Evolutionary conservation across 2,329 filamentous ascomycete genomes (phyloP).

Genomic region (Pezicula carpinea): DNA sequence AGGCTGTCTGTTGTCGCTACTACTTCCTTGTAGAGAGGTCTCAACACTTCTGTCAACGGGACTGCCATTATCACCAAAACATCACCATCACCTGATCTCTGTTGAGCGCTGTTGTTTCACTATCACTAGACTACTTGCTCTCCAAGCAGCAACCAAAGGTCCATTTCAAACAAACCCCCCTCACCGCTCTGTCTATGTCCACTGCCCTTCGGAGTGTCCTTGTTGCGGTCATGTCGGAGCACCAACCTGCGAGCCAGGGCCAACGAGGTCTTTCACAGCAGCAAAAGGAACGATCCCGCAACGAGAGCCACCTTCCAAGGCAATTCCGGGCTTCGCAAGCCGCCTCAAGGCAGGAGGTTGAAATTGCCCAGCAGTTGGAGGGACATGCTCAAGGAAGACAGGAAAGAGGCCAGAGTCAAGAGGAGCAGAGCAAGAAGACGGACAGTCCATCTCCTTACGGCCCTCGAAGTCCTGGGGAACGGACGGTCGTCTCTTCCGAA

Average conservation of each 20-base stretch:
- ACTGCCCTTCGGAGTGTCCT: background rate
- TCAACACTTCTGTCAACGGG: no score
- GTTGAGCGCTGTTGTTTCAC: no score
- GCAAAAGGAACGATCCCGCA: background rate
- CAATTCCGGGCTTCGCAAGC: background rate
- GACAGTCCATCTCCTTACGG: background rate
- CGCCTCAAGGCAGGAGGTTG: background rate
- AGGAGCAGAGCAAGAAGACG: background rate
- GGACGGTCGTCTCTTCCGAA: background rate
- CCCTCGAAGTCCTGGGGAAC: background rate
- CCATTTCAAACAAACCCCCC: no score
- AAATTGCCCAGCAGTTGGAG: background rate
- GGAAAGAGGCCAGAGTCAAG: background rate
- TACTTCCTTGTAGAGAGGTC: no score
- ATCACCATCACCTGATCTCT: no score
- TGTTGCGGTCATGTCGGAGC: slow-evolving; percentile 2
- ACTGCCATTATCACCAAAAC: no score
- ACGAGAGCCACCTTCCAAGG: background rate
- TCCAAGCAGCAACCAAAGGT: no score
- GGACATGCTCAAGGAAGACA: background rate
- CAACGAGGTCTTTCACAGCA: background rate
- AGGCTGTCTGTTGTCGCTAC: no score
- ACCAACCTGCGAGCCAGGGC: background rate
- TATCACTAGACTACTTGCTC: no score
- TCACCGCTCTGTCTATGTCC: background rate